phyloP scores from a whole-genome alignment of 2,329 filamentous ascomycete genomes.

The Aspergillus terreus region DNA sequence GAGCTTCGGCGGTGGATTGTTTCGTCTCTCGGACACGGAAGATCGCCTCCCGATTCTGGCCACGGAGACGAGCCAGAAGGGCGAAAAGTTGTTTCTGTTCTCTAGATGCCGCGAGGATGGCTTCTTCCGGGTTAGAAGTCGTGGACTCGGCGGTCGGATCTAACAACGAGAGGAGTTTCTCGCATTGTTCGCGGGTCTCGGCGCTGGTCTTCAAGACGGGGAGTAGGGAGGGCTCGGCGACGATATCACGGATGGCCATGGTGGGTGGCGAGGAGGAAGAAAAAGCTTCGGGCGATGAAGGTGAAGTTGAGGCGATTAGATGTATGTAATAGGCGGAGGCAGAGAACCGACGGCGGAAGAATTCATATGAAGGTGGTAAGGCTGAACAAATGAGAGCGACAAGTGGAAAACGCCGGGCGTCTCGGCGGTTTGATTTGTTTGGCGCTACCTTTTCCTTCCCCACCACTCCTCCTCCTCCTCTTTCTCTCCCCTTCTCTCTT shows the following conservation, averaged over 20 bases:
- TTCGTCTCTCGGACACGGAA: constrained; percentile 83
- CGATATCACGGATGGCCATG: constrained; percentile 57
- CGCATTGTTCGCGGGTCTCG: constrained; percentile 68
- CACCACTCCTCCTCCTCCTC: constrained; percentile 1
- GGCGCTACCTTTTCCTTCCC: background rate
- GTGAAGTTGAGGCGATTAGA: too few species aligned
- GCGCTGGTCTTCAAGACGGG: constrained; percentile 69
- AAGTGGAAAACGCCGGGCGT: constrained; percentile 1
- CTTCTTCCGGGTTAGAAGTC: constrained; percentile 43
- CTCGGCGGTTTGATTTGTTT: constrained; percentile 3
- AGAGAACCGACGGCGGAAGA: background rate
- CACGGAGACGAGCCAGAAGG: constrained; percentile 74
- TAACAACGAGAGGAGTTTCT: constrained; percentile 57
- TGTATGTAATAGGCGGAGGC: background rate
- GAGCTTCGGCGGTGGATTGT: constrained; percentile 75
- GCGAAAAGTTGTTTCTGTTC: constrained; percentile 78
- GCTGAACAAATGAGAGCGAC: background rate
- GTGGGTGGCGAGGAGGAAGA: constrained; percentile 8
- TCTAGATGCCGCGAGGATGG: constrained; percentile 61
- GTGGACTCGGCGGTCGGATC: constrained; percentile 44
- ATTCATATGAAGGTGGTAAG: background rate
- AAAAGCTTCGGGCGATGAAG: constrained; percentile 2
- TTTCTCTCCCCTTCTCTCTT: constrained; percentile 2
- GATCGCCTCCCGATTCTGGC: constrained; percentile 76
- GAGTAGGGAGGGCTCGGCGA: constrained; percentile 63